A percentile compares a stretch with the other conserved stretches of the same genome.
These are phyloP conservation scores for Holtermanniella nyarrowii DNA, from an alignment of 768 basidiomycete genomes.

Conservation along the genomic window DNA sequence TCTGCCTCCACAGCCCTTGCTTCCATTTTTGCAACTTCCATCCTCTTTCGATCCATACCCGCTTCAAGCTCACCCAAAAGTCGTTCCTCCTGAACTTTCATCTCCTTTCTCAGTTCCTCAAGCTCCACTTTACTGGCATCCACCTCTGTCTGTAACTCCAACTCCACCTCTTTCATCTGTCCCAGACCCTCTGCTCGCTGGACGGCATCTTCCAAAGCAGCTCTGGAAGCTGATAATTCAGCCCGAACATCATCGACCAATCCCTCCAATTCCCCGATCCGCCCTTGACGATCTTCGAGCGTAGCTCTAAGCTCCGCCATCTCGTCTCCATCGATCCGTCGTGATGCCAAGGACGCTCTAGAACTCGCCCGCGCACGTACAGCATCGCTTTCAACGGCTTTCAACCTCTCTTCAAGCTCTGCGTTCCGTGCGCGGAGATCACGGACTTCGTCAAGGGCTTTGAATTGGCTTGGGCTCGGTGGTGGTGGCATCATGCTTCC, in stretches of 20 bases:
- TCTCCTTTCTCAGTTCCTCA: constrained; percentile 23
- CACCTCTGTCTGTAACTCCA: constrained; percentile 50
- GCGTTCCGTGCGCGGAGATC: constrained; percentile 45
- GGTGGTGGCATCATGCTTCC: constrained; percentile 39
- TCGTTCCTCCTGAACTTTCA: constrained; percentile 19
- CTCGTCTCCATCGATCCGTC: constrained; percentile 41
- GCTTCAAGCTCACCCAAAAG: constrained; percentile 25
- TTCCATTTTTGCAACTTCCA: constrained; percentile 53
- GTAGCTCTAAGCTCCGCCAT: constrained; percentile 48
- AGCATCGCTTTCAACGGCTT: constrained; percentile 39
- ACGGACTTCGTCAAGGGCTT: constrained; percentile 57
- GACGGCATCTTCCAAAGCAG: constrained; percentile 24
- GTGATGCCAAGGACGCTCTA: constrained; percentile 20
- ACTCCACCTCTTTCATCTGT: constrained; percentile 39
- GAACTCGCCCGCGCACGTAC: background rate
- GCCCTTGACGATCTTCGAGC: constrained; percentile 41
- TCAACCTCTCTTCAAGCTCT: constrained; percentile 24
- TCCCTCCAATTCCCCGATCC: constrained; percentile 22
- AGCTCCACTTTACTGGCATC: constrained; percentile 44
- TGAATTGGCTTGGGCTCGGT: constrained; percentile 42
- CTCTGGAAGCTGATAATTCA: constrained; percentile 16
- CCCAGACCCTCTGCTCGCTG: constrained; percentile 43
- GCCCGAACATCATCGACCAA: constrained; percentile 20
- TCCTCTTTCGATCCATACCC: constrained; percentile 32
- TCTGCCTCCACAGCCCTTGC: constrained; percentile 45